These are phyloP conservation scores for Phlyctochytrium arcticum DNA, from an alignment of 192 early-diverging fungal species.

Conservation along the genomic window DNA sequence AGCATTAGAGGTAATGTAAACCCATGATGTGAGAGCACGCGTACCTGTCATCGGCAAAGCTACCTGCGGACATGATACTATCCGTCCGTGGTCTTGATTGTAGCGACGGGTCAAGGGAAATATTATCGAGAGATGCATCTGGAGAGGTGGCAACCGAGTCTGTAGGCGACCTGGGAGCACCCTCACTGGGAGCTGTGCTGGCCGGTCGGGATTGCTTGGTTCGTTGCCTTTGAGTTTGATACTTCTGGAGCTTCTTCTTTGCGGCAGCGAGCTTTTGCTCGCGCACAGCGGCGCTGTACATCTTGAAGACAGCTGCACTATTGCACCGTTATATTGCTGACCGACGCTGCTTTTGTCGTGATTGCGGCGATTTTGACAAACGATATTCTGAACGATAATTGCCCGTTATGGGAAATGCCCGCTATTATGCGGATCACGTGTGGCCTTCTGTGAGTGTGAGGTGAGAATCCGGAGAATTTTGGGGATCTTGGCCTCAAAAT, in stretches of 20 bases:
- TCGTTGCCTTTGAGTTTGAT: neutral
- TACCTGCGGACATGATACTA: neutral
- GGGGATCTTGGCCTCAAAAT: no score
- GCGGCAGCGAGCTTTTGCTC: slow-evolving; percentile 4
- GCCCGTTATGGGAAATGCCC: no score
- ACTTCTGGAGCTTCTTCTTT: neutral
- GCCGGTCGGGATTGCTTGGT: neutral
- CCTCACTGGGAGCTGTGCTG: neutral
- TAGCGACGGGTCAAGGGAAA: neutral
- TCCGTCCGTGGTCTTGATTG: neutral
- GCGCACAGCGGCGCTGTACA: neutral
- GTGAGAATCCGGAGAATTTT: no score
- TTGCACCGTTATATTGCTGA: no score
- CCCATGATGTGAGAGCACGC: no score
- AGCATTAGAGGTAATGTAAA: no score
- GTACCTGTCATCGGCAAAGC: neutral
- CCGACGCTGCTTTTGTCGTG: no score
- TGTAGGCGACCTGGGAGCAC: neutral
- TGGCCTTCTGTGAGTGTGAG: no score
- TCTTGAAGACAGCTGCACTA: no score
- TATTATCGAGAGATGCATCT: neutral
- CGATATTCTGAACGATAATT: no score
- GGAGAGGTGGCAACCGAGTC: neutral
- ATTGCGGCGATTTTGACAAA: no score
- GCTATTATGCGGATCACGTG: no score